Base-by-base conservation (phyloP, 2,329 filamentous ascomycete species). In the Alternaria longipes region DNA sequence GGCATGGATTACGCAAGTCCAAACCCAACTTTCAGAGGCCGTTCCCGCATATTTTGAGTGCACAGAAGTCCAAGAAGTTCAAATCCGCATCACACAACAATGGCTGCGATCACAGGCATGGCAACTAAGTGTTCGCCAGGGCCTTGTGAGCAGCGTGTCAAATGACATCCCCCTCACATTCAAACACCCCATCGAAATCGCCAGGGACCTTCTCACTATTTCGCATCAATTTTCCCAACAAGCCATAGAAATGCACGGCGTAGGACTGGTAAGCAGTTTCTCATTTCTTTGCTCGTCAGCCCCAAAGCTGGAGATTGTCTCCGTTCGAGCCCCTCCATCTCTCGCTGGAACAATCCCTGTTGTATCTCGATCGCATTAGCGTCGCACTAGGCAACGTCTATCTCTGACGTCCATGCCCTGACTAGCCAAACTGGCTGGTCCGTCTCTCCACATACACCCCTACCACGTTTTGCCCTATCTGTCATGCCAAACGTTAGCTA, bases 71-170 rank as follows among this genome's bases (percentile, higher is more conserved):
- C 89, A 91, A 68, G 89, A 88, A 55, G 88, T 90, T 6, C 88
- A 91, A 67, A 83, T 91, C 18, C 82, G 90, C 44, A 85, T 90
- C 54, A 91, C 88, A 2, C 89, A 91, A 72, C 88, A 90, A 69
- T 91, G 89, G 89, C 81, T 91, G 5, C 83, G 87, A 18, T 86
- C 88, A 1, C 89, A 91, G 79, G 86, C 91, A n/a, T 91, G 89
- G 89, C 89, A 91, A 68, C 84, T 89, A 2, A 89, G 88, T 4
- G 90, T 90, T 68, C 85, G 86, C 20, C 88, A 90, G 66, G 87
- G 87, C 4, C 85, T 88, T 24, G 81, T 91, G 20, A 89, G 87
- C 32, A 87, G 85, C 32, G 83, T 83, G 3, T 82, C 87, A 0
- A 77, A 82, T 7, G 85, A 90, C 58, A 83, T 83, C 63, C 85